Evolutionary conservation across 345 rosid genomes (phyloP), one percentile per base, ranked within the genome.

Genomic region (Limnanthes douglasii): DNA sequence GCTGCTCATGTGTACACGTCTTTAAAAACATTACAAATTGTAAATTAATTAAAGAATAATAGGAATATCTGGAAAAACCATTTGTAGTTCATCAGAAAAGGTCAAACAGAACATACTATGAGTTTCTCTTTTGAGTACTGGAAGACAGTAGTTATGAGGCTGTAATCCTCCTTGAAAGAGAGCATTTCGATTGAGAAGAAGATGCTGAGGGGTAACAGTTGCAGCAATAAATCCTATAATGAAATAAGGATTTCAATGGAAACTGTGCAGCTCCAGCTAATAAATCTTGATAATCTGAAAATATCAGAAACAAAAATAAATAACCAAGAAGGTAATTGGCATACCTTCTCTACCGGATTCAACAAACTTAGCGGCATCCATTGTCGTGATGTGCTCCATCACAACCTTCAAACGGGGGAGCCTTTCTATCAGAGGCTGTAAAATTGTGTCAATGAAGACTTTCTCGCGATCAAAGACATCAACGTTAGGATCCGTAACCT

Each of bases 181-280:
- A 31, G 94, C 84, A 39, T 84, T 84, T 43, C 98, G 68, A 38
- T 79, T 90, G 34, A 84, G 92, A 54, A 90, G 70, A 50, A 84
- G 86, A 64, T 90, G 98, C 34, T 84, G 98, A 12, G 95, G 98
- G 11, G 94, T 80, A 46, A 90, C 94, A 34, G 95, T 90, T 37
- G 94, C 98, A 11, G 86, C 92, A 18, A 84, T 67, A 53, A 3
- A 51, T 13, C 92, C 98, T 90, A 39, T 5, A 54, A 15, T 35
- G 38, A 13, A 31, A 15, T 29, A 15, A 22, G 18, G 10, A 43
- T 12, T 32, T 20, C 41, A 34, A 30, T 54, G 34, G 6, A 23
- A 6, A 15, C 25, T 17, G 21, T 34, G 40, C 37, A 15, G 19
- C n/a, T n/a, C n/a, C n/a, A n/a, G n/a, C n/a, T n/a, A n/a, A n/a